These are phyloP conservation scores for Purpureocillium takamizusanense DNA, from an alignment of 2,329 filamentous ascomycete genomes.

Conservation along the genomic window DNA sequence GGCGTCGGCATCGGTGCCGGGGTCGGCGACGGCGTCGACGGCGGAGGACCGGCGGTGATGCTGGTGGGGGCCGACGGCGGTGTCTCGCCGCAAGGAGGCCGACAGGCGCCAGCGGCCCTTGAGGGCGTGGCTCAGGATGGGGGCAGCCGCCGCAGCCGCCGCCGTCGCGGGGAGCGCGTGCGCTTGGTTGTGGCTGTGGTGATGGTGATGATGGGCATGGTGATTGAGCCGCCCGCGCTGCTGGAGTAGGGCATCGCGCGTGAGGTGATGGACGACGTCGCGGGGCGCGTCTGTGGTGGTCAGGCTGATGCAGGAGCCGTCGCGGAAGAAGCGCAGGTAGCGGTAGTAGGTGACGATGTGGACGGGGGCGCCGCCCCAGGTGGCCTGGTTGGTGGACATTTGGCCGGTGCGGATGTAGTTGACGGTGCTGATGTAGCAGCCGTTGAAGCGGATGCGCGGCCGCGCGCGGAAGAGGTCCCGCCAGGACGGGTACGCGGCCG, in stretches of 20 bases:
- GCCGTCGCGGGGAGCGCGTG: no score
- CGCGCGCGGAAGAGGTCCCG: conserved; percentile 68
- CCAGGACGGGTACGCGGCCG: conserved; percentile 42
- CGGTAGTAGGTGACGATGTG: conserved; percentile 98
- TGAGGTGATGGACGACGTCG: conserved; percentile 82
- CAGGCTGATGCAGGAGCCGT: conserved; percentile 75
- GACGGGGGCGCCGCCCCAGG: conserved; percentile 67
- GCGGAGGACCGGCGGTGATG: not conserved
- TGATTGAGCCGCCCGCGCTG: conserved; percentile 21
- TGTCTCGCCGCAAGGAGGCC: conserved; percentile 12
- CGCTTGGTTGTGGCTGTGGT: conserved; percentile 13
- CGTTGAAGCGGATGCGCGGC: conserved; percentile 86
- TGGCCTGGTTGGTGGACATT: conserved; percentile 57
- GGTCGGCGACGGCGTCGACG: not conserved
- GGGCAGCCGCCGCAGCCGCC: conserved; percentile 23
- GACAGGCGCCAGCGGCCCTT: conserved; percentile 46
- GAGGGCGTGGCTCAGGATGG: conserved; percentile 59
- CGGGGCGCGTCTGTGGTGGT: conserved; percentile 72
- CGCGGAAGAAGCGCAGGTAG: conserved; percentile 89
- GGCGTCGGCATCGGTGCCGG: not conserved
- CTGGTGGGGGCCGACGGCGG: conserved; percentile 18
- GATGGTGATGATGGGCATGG: conserved; percentile 11
- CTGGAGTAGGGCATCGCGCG: conserved; percentile 54
- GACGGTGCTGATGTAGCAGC: conserved; percentile 91
- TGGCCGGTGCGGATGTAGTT: conserved; percentile 87